phyloP scores from a whole-genome alignment of 257 asterid genomes.

The Haberlea rhodopensis region DNA sequence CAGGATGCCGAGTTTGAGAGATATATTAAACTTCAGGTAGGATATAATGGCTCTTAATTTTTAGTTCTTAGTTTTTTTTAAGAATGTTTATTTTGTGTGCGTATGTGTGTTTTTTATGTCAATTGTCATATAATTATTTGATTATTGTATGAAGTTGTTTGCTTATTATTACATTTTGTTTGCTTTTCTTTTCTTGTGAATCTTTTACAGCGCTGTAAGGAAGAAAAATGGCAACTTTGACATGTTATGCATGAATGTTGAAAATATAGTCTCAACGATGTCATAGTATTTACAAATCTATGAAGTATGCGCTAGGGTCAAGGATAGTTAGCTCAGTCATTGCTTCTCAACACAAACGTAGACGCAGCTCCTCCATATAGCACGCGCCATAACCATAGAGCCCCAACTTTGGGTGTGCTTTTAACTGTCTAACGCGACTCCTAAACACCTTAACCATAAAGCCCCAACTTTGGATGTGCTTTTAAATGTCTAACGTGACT shows the following conservation, averaged over 20 bases:
- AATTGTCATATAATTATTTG: slow-evolving; percentile 4
- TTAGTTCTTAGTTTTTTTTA: background rate
- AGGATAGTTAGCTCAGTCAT: background rate
- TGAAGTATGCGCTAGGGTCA: background rate
- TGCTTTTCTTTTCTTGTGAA: background rate
- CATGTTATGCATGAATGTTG: slow-evolving; percentile 2
- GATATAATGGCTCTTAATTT: slow-evolving; percentile 3
- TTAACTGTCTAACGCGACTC: too few species aligned
- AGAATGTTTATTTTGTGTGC: background rate
- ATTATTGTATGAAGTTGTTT: background rate
- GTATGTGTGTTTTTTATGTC: background rate
- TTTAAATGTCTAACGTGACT: too few species aligned
- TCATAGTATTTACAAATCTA: background rate
- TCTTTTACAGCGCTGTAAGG: background rate
- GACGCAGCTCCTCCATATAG: too few species aligned
- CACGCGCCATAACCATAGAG: background rate
- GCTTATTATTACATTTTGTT: slow-evolving; percentile 7
- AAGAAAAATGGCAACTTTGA: background rate
- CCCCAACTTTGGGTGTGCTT: background rate
- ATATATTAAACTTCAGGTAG: slow-evolving; percentile 82
- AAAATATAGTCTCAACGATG: background rate
- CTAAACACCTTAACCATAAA: background rate
- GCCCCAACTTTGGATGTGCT: background rate
- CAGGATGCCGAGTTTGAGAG: slow-evolving; percentile 89
- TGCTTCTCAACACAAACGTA: background rate